Evolutionary conservation across 2,329 filamentous ascomycete genomes (phyloP), one percentile per base, ranked within the genome.

Genomic region (Talaromyces sp.): DNA sequence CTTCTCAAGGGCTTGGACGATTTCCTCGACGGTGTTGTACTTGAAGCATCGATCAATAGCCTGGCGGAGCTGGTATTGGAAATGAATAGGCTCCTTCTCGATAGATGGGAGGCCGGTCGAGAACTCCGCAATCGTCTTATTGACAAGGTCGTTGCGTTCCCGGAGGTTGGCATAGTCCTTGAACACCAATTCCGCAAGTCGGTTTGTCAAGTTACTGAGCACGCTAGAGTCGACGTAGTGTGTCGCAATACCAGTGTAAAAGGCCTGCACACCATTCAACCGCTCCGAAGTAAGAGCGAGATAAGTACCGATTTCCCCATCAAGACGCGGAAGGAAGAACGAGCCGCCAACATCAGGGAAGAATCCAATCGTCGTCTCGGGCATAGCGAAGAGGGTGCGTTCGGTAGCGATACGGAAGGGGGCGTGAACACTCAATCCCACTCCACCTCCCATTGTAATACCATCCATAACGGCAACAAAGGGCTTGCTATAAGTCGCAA

Each of bases 331-430:
- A 63, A 99, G 84, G 84, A 98, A 98, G 83, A 98, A 99, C 11
- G 92, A 96, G 36, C 90, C 96, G 67, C 95, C 95, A 58, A 99
- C 95, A 74, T 99, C 96, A 6, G 96, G 95, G 84, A 99, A 99
- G 84, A 98, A 97, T 45, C 95, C 95, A 74, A 99, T 99, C 8
- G 88, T 96, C 3, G 95, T 99, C 82, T 99, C 95, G 34, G 95
- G 95, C 95, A 99, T 99, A 71, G 96, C 93, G 74, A 99, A 98
- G 58, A 96, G 81, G 5, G 95, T 99, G 75, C 90, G 90, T 80
- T 99, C 95, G 2, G 95, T 99, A 43, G 95, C 95, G 75, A 99
- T 96, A 67, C 95, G 86, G 85, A 99, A 94, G 2, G 95, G 96
- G 2, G 95, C 94, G 79, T 99, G 96, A 61, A 97, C 87, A 77